Evolutionary conservation across 1,284 basidiomycete species (phyloP).

Genomic region (Polyporus tsugae): DNA sequence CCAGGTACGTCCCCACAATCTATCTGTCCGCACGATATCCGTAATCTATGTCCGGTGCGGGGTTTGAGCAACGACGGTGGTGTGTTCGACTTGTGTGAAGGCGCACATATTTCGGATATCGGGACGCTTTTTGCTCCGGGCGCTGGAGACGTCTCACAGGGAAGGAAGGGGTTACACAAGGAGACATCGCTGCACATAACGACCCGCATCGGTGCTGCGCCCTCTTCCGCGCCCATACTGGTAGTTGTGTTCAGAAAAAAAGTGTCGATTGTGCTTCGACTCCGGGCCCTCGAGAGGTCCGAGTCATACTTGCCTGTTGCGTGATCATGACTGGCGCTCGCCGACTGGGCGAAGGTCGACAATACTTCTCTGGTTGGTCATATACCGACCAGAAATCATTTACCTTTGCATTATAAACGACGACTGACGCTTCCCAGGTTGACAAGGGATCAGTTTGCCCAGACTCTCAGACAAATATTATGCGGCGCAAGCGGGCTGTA

Average conservation of each 20-base stretch:
- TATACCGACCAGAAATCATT: not conserved
- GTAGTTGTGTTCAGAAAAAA: not conserved
- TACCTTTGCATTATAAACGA: not conserved
- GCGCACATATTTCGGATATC: not conserved
- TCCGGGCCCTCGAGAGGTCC: not conserved
- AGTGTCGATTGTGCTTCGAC: not conserved
- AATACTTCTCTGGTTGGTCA: not conserved
- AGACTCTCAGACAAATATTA: not conserved
- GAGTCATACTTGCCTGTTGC: not conserved
- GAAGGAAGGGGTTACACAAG: not conserved
- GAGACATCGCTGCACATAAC: not conserved
- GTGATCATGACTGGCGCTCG: not conserved
- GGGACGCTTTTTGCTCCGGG: not conserved
- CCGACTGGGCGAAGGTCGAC: not conserved
- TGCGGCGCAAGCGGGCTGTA: not conserved
- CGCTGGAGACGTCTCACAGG: not conserved
- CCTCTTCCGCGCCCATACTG: not conserved
- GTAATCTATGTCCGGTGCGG: not conserved
- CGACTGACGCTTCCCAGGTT: not conserved
- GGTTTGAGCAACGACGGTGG: not conserved
- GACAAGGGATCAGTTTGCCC: not conserved
- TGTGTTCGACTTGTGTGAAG: not conserved
- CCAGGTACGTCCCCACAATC: conserved; percentile 8
- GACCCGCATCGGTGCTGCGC: not conserved
- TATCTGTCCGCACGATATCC: not conserved